Base-by-base conservation (phyloP, 2,329 filamentous ascomycete species). In the Dothideomycetes sp. region DNA sequence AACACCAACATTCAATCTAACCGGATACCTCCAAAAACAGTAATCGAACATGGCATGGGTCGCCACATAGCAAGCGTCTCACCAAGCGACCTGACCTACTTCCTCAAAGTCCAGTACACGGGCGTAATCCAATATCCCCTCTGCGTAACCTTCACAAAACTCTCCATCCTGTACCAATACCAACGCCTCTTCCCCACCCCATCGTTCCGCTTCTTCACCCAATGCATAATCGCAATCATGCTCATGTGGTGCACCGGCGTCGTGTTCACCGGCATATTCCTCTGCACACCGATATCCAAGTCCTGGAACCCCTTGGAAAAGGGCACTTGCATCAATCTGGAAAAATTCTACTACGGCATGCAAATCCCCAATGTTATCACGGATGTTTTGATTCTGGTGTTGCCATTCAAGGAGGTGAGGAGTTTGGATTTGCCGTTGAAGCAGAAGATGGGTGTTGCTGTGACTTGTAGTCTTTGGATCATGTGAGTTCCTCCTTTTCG, bases 291-390 rank as follows among this genome's bases (percentile, higher is more conserved):
- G 8, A 46, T 48, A 29, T 20, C 25, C 19, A 44, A 44, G 33
- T 29, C 33, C 5, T 48, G 46, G 46, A 9, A 36, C 8, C 40
- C 40, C 4, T 8, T 13, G 4, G 11, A 32, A 0, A 5, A 15
- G 5, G 40, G 40, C 33, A 28, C 10, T 10, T 49, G 47, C 31
- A 44, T 47, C 6, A 20, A 37, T 5, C 35, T 49, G 9, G 36
- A 34, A 8, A 25, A 37, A 2, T 49, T 46, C n/a, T 49, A 49
- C 33, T 49, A 49, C 24, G 47, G 47, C 37, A 32, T 49, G 22
- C 47, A 49, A 36, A 46, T 49, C 8, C 47, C 47, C 9, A 49
- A 47, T 22, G 45, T 49, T 15, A 13, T 48, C 2, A 49, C 47
- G 1, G 47, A 49, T 23, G 4, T 48, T 3, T 13, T 45, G 2